Evolutionary conservation across 2,329 filamentous ascomycete genomes (phyloP), one percentile per base, ranked within the genome.

Genomic region (Penicillium paneum): DNA sequence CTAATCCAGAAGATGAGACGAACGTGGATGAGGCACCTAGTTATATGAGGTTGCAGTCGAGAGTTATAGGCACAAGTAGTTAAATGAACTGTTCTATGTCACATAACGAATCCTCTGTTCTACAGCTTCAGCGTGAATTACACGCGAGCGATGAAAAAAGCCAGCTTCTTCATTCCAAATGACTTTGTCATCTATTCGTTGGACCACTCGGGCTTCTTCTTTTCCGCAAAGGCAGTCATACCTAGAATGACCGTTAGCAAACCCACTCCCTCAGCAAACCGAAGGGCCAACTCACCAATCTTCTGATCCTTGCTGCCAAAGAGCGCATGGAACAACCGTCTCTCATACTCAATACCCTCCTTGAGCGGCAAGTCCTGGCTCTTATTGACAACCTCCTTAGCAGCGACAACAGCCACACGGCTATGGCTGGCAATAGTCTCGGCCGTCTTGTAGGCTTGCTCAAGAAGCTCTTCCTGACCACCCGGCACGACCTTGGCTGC

Each of bases 331-430:
- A 99, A 99, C 32, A 97, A 82, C 49, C 92, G 84, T 70, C 94
- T 83, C 82, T 99, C 94, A 76, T 86, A 97, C 77, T 99, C 94
- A 1, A 99, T 89, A 13, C 94, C 94, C 68, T 97, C 94, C 64
- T 89, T 80, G 56, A 99, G 78, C 3, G 87, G 81, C 64, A 96
- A 76, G 66, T 99, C 94, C 80, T 97, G 92, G 74, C 91, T 96
- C 86, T 97, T 97, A 74, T 97, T 96, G 52, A 99, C 93, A n/a
- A 94, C 93, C 80, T 99, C 94, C 81, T 99, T 99, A 54, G 84
- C 88, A 11, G 89, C 94, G 77, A 91, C 86, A 55, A 96, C 85
- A 1, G 93, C 89, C n/a, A 99, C 87, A 69, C 82, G 85, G 49
- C 89, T 92, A 75, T 94, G 91, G 1, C 88, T 78, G 0, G 94